These are phyloP conservation scores for Arachis monticola DNA, from an alignment of 331 rosid species.

Conservation along the genomic window DNA sequence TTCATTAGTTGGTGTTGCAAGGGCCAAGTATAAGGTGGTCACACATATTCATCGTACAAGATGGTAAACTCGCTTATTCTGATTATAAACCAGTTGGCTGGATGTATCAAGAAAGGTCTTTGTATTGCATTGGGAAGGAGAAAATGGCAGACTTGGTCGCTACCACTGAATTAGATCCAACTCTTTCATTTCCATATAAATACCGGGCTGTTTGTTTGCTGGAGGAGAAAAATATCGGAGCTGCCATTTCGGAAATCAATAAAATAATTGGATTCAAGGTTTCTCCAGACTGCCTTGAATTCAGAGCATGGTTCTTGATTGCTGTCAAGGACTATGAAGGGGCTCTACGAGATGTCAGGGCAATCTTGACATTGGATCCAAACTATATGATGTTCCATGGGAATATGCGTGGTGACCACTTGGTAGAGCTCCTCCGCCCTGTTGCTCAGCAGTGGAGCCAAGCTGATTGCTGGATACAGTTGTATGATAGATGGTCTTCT, in stretches of 20 bases:
- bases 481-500: constrained; percentile 79
- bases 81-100: constrained; percentile 77
- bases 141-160: constrained; percentile 69
- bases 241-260: constrained; percentile 72
- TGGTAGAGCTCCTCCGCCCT: constrained; percentile 72
- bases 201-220: constrained; percentile 63
- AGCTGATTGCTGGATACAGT: constrained; percentile 34
- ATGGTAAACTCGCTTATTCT: constrained; percentile 69
- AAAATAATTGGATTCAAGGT: constrained; percentile 78
- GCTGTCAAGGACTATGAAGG: constrained; percentile 77
- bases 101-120: constrained; percentile 90
- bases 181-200: constrained; percentile 78
- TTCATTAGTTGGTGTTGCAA: constrained; percentile 73
- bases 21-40: constrained; percentile 46
- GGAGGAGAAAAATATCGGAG: constrained; percentile 69
- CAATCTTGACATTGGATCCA: constrained; percentile 84
- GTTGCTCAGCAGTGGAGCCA: constrained; percentile 68
- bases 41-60: constrained; percentile 74
- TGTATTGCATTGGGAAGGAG: constrained; percentile 81
- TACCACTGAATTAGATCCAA: constrained; percentile 83
- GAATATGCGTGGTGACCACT: constrained; percentile 68
- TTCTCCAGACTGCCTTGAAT: constrained; percentile 85
- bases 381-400: constrained; percentile 75
- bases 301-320: constrained; percentile 83
- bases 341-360: constrained; percentile 79